Evolutionary conservation across 192 early-diverging fungal genomes (phyloP).

Genomic region (Spinellus fusiger): DNA sequence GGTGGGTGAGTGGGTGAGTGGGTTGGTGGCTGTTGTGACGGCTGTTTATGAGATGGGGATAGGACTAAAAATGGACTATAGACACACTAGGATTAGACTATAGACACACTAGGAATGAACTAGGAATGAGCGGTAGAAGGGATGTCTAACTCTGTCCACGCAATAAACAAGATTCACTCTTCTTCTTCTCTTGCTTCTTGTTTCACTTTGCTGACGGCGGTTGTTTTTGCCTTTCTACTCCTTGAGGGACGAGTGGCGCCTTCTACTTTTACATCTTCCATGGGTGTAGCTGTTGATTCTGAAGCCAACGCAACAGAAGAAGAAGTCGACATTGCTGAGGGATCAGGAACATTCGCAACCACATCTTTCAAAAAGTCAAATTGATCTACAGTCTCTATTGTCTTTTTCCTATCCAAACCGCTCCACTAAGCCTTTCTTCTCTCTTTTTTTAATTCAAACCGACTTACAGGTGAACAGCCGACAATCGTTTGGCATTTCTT

Average conservation of each 20-base stretch:
- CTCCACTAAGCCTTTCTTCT: neutral
- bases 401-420: conserved; percentile 58
- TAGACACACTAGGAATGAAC: no score
- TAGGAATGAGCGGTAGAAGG: no score
- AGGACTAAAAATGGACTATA: no score
- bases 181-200: conserved; percentile 9
- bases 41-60: no score
- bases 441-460: neutral
- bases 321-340: conserved; percentile 20
- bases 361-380: conserved; percentile 93
- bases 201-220: neutral
- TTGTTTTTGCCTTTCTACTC: conserved; percentile 3
- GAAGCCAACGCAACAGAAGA: neutral
- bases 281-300: neutral
- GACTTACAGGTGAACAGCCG: conserved; percentile 79
- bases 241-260: neutral
- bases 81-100: no score
- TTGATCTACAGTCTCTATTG: conserved; percentile 75
- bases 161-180: no score
- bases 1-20: neutral
- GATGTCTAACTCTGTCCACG: no score
- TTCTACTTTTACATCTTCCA: conserved; percentile 13
- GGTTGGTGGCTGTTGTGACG: no score
- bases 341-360: conserved; percentile 78
- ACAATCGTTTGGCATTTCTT: conserved; percentile 77